Base-by-base conservation (phyloP, 1,139 yeast genomes). In the Blastobotrys elegans region DNA sequence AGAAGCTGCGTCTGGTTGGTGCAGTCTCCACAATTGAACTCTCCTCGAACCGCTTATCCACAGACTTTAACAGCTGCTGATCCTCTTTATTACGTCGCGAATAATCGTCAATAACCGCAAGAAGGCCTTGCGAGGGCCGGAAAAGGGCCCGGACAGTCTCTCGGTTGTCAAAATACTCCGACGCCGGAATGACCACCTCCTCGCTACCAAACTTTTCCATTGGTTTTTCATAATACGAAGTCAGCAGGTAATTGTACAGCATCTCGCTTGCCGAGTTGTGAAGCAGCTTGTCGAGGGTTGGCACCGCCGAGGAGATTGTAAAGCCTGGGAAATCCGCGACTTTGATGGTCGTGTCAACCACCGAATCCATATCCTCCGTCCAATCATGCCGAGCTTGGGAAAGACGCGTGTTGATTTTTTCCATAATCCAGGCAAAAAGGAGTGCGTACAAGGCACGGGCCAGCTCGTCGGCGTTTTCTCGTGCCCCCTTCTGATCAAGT, bases 271-370 rank as follows among this genome's bases (percentile, higher is more conserved):
- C 74, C 20, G 71, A 63, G 51, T 70, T 70, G 56, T 69, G 70
- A 30, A 70, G 57, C 20, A 70, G 61, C 49, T 68, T 62, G 53
- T 70, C 73, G 31, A 70, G 55, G 7, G 68, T 59, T 4, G 69
- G 70, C 3, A 62, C 64, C 1, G 67, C 52, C 2, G 64, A 55
- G 3, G 67, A 56, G 17, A 68, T 65, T 37, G 64, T 63, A 52
- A 70, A 70, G 1, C 74, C 74, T 1, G 74, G 74, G 56, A 70
- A 69, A 51, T 70, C 74, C 4, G 67, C 68, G 2, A 70, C 51
- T 2, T 70, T 57, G 37, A 70, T 61, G 4, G 71, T 67, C 43
- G 63, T 60, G 37, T 65, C 64, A 14, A 70, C 67, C n/a, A 62
- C 51, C 4, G 69, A 60, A 32, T 61, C 60, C 36, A 56, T 47